Conservation (phyloP, 768 basidiomycete genomes). For the Suillus variegatus region DNA sequence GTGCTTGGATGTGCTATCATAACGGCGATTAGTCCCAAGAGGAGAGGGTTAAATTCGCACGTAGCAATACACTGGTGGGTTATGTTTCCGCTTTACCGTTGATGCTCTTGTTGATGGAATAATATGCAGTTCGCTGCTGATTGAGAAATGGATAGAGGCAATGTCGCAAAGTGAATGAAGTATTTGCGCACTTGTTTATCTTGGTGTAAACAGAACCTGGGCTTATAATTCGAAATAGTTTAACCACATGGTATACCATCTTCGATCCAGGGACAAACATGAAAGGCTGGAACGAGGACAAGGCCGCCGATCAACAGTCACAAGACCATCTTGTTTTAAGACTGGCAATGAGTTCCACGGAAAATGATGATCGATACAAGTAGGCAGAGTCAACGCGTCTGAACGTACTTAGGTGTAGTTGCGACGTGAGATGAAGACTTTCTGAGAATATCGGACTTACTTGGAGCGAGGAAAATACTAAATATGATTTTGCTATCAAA, state of each 20-base stretch:
- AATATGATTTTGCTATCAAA: not conserved
- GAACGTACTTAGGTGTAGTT: not conserved
- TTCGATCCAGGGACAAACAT: not conserved
- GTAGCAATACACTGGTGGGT: not conserved
- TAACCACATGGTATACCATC: not conserved
- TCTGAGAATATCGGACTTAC: not conserved
- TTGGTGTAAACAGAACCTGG: not conserved
- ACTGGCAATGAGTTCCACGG: too few species aligned
- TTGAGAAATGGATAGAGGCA: not conserved
- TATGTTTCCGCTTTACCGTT: not conserved
- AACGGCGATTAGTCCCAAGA: too few species aligned
- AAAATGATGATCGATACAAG: not conserved
- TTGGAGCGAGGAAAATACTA: not conserved
- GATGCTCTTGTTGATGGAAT: not conserved
- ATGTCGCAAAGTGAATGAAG: not conserved
- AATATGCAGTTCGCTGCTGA: not conserved
- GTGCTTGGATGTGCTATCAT: too few species aligned
- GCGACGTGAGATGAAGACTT: not conserved
- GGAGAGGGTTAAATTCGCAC: too few species aligned
- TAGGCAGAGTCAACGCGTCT: not conserved
- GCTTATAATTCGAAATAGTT: too few species aligned
- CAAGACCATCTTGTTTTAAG: not conserved
- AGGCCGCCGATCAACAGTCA: not conserved
- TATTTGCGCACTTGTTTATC: not conserved
- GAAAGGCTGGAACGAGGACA: not conserved